phyloP scores from a whole-genome alignment of 176 grass and related monocot genomes.

The Carex pumila region DNA sequence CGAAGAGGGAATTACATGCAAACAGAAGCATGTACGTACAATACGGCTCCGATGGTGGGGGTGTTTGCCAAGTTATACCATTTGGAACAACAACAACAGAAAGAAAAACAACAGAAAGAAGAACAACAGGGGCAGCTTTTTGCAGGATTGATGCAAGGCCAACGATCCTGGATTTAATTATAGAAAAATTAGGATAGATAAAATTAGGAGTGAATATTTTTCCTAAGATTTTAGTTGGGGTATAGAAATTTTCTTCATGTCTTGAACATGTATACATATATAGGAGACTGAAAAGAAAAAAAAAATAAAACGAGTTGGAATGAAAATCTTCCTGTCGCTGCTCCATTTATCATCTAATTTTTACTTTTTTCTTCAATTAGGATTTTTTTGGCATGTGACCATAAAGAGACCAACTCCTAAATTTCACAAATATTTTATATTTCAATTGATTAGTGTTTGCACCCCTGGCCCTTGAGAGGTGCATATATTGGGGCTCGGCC shows the following conservation, averaged over 20 bases:
- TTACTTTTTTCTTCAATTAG: neutral
- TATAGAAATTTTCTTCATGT: conserved; percentile 30
- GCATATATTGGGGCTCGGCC: too few relatives aligned
- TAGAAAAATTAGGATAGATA: conserved; percentile 12
- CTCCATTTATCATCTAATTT: neutral
- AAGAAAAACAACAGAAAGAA: neutral
- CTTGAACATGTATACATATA: conserved; percentile 26
- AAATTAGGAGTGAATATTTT: conserved; percentile 11
- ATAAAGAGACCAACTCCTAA: neutral
- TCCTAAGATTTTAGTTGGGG: conserved; percentile 19
- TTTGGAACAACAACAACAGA: conserved; percentile 26
- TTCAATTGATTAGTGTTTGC: too few relatives aligned
- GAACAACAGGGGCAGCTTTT: neutral
- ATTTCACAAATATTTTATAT: neutral
- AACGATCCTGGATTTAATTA: conserved; percentile 8
- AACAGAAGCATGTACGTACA: conserved; percentile 76
- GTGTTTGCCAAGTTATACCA: conserved; percentile 62
- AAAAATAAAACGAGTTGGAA: conserved; percentile 11
- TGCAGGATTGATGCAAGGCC: conserved; percentile 20
- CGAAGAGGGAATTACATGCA: conserved; percentile 61
- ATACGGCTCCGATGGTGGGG: conserved; percentile 64
- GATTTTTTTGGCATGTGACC: neutral
- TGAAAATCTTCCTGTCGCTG: neutral
- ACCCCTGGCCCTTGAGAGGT: too few relatives aligned
- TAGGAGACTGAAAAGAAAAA: neutral